Evolutionary conservation across 441 rosid genomes (phyloP).

Genomic region (Lepidium campestre): DNA sequence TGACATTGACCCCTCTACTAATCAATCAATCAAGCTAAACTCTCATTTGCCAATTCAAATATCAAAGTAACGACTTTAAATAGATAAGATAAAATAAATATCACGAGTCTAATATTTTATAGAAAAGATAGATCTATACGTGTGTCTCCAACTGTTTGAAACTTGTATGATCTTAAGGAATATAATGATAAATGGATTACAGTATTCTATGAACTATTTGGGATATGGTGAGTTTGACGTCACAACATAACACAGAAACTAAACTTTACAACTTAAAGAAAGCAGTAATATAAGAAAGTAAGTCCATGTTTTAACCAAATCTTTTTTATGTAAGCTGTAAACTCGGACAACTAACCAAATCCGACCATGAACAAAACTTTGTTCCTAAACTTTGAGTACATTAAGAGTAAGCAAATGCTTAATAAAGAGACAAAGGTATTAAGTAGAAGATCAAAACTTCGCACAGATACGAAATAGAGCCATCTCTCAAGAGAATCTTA

Average conservation of each 20-base stretch:
- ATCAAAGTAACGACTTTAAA: too few relatives aligned
- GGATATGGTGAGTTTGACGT: too few relatives aligned
- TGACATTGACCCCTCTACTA: too few relatives aligned
- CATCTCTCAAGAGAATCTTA: conserved; percentile 9
- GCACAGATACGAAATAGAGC: neutral
- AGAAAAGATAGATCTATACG: neutral
- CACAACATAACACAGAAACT: too few relatives aligned
- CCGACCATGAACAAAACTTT: conserved; percentile 6
- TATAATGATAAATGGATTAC: too few relatives aligned
- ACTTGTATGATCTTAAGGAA: too few relatives aligned
- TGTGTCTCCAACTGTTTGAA: neutral
- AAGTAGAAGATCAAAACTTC: conserved; percentile 18
- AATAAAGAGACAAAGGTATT: conserved; percentile 1
- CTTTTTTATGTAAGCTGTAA: neutral
- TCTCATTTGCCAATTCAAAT: too few relatives aligned
- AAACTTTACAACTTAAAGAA: too few relatives aligned
- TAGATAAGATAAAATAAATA: neutral
- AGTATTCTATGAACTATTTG: too few relatives aligned
- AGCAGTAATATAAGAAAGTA: too few relatives aligned
- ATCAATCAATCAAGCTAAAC: too few relatives aligned
- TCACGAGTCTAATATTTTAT: neutral
- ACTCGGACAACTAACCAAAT: neutral
- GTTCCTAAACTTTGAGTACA: neutral
- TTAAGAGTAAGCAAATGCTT: neutral
- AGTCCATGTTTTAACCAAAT: neutral